Percentiles rank a stretch among this genome's conserved stretches.
phyloP scores from a whole-genome alignment of 371 early-diverging fungal genomes.

The Caulochytrium protostelioides region DNA sequence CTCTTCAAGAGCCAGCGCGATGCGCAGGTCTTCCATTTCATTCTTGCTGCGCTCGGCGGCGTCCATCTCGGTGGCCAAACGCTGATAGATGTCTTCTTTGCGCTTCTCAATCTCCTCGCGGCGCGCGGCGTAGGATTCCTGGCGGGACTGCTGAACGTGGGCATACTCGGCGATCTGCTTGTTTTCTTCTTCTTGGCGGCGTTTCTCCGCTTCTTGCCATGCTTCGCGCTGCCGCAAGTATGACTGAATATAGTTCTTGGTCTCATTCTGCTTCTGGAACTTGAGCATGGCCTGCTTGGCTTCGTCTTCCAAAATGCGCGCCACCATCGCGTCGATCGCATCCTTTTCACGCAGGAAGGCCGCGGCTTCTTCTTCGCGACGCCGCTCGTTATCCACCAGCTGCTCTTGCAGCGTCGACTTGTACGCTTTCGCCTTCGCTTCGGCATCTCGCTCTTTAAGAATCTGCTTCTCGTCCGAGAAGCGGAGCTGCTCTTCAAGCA shows the following conservation, averaged over 20 bases:
- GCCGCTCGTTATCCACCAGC: slow-evolving; percentile 13
- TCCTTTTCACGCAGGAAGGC: slow-evolving; percentile 24
- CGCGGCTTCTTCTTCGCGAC: slow-evolving; percentile 19
- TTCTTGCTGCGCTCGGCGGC: slow-evolving; percentile 13
- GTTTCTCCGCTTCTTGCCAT: slow-evolving; percentile 15
- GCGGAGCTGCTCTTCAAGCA: neutral
- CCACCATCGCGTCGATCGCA: slow-evolving; percentile 22
- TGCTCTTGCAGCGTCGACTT: slow-evolving; percentile 18
- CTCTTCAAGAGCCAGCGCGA: slow-evolving; percentile 24
- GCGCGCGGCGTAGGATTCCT: slow-evolving; percentile 8
- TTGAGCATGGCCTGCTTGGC: slow-evolving; percentile 14
- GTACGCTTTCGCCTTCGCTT: slow-evolving; percentile 11
- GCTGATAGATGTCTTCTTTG: slow-evolving; percentile 20
- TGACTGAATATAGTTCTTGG: slow-evolving; percentile 22
- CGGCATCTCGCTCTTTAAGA: slow-evolving; percentile 11
- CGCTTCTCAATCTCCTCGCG: slow-evolving; percentile 14
- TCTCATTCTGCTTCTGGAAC: slow-evolving; percentile 20
- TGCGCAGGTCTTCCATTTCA: slow-evolving; percentile 24
- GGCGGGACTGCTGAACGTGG: slow-evolving; percentile 13
- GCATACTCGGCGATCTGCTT: slow-evolving; percentile 21
- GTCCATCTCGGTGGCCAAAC: slow-evolving; percentile 25
- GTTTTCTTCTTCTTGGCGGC: slow-evolving; percentile 18
- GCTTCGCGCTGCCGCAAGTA: slow-evolving; percentile 18
- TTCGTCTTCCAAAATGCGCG: slow-evolving; percentile 20
- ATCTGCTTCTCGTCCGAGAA: slow-evolving; percentile 7